A percentile compares a stretch with the other conserved stretches of the same genome.
Conservation (phyloP, 2,329 filamentous ascomycete species). For the Scedosporium boydii region DNA sequence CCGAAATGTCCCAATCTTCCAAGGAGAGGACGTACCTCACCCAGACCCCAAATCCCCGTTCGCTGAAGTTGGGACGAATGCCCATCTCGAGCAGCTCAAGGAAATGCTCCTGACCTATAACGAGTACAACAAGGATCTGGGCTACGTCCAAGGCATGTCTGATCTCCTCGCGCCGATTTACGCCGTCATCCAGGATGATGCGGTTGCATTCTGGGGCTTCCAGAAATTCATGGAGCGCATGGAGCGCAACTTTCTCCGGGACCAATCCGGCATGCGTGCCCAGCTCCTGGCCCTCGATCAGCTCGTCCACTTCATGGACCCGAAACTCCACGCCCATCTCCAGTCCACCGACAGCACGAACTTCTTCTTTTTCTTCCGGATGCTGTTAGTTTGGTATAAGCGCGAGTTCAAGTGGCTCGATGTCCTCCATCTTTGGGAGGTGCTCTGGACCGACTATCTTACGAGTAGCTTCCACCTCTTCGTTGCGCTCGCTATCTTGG, state of each 20-base stretch:
- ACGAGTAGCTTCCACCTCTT: conserved; percentile 91
- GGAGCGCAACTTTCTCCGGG: conserved; percentile 92
- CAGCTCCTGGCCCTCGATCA: conserved; percentile 89
- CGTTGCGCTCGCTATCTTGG: conserved; percentile 83
- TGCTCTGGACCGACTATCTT: conserved; percentile 85
- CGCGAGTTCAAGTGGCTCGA: conserved; percentile 89
- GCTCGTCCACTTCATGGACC: conserved; percentile 93
- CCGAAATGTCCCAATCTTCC: conserved; percentile 87
- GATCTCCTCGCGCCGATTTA: conserved; percentile 94
- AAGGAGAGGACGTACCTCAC: conserved; percentile 91
- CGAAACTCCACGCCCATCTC: conserved; percentile 83
- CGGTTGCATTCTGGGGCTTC: conserved; percentile 94
- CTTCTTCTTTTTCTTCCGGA: conserved; percentile 99
- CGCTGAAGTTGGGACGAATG: conserved; percentile 85
- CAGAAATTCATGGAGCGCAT: conserved; percentile 95
- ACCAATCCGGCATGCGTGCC: conserved; percentile 91
- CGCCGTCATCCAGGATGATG: conserved; percentile 94
- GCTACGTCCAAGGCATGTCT: conserved; percentile 98
- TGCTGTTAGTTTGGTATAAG: conserved; percentile 98
- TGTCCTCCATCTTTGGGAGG: conserved; percentile 82
- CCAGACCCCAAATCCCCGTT: conserved; percentile 95
- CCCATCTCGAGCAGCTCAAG: conserved; percentile 97
- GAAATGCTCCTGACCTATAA: conserved; percentile 99
- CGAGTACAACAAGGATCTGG: conserved; percentile 89
- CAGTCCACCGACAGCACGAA: conserved; percentile 90